A percentile compares a stretch with the other conserved stretches of the same genome.
Conservation (phyloP, 2,329 filamentous ascomycete species). For the Graphiopsis chlorocephala region DNA sequence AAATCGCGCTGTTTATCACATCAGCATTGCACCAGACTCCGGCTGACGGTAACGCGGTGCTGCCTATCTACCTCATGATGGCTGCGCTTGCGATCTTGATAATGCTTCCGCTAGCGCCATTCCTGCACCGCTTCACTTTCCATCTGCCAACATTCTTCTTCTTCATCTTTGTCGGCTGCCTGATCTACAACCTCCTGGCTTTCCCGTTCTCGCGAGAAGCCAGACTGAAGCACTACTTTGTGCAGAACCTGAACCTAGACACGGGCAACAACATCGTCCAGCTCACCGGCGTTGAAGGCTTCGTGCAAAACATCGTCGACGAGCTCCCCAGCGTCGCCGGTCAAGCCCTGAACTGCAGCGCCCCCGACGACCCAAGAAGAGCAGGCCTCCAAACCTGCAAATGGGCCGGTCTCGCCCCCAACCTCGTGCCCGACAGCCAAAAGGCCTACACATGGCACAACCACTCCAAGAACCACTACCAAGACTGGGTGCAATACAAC, state of each 20-base stretch:
- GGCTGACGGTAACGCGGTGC: conserved; percentile 71
- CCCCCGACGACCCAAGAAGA: conserved; percentile 41
- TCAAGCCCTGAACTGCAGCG: conserved; percentile 45
- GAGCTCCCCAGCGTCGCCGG: conserved; percentile 69
- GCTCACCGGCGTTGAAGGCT: conserved; percentile 66
- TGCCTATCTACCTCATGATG: conserved; percentile 70
- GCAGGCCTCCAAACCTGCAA: conserved; percentile 63
- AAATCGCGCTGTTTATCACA: conserved; percentile 70
- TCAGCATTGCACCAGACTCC: conserved; percentile 76
- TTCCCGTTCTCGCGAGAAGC: conserved; percentile 83
- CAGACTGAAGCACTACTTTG: conserved; percentile 83
- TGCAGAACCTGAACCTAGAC: conserved; percentile 74
- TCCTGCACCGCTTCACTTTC: conserved; percentile 80
- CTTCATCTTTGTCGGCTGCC: conserved; percentile 67
- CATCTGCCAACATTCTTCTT: conserved; percentile 78
- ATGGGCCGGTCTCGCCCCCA: conserved; percentile 67
- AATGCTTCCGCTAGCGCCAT: conserved; percentile 74
- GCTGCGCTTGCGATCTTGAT: conserved; percentile 68
- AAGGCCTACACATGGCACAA: conserved; percentile 1
- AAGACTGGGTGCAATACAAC: conserved; percentile 65
- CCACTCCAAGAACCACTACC: conserved; percentile 18
- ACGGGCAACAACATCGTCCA: conserved; percentile 67
- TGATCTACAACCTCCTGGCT: conserved; percentile 80
- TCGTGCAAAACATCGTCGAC: conserved; percentile 63
- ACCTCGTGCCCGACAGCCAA: conserved; percentile 52